These are phyloP conservation scores for Trichoderma arundinaceum DNA, from an alignment of 2,329 filamentous ascomycete genomes.

Conservation along the genomic window DNA sequence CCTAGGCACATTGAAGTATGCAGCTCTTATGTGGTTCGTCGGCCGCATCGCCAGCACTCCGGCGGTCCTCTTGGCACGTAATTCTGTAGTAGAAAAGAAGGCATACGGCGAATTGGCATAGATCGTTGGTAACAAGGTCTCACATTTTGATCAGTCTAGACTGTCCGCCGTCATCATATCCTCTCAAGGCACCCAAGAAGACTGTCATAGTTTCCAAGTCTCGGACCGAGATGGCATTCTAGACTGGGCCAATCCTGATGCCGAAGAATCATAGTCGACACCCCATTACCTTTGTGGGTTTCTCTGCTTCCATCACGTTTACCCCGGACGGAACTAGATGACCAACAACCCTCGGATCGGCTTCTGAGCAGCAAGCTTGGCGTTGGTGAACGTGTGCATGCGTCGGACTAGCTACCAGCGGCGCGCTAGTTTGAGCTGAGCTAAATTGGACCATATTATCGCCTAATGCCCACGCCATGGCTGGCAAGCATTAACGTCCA, in stretches of 20 bases:
- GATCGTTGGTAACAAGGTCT: too few relatives aligned
- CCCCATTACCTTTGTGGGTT: neutral
- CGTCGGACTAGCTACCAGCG: slow-evolving; percentile 6
- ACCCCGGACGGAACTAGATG: slow-evolving; percentile 13
- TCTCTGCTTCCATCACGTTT: neutral
- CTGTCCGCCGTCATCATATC: neutral
- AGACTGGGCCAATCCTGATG: neutral
- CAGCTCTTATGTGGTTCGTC: neutral
- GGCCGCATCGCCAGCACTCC: too few relatives aligned
- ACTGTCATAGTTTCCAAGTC: neutral
- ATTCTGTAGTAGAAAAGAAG: neutral
- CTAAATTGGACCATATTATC: slow-evolving; percentile 11
- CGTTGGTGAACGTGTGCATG: neutral
- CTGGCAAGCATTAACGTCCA: neutral
- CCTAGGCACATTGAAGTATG: neutral
- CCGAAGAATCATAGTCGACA: neutral
- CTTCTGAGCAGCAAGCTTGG: neutral
- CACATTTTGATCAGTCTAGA: too few relatives aligned
- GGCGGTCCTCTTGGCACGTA: neutral
- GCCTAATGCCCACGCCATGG: neutral
- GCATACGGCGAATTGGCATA: neutral
- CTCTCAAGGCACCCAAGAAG: neutral
- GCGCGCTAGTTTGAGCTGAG: slow-evolving; percentile 8
- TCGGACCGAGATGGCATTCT: slow-evolving; percentile 1
- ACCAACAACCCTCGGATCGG: slow-evolving; percentile 5